These are phyloP conservation scores for Hemileccinum impolitum DNA, from an alignment of 768 basidiomycete genomes.

Conservation along the genomic window DNA sequence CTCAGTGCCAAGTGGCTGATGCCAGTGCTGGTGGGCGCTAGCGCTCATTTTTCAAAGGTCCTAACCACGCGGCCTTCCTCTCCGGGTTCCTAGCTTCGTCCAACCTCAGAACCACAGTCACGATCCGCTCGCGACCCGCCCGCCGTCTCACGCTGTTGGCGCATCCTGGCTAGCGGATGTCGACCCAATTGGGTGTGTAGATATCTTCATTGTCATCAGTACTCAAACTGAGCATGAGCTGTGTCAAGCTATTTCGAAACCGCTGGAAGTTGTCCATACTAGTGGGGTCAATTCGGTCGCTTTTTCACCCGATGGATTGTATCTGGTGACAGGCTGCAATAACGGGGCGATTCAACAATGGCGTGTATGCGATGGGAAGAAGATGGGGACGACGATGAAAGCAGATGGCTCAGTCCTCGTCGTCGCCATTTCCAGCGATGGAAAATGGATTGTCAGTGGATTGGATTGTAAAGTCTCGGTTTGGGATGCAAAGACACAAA, in stretches of 20 bases:
- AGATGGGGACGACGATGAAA: conserved; percentile 8
- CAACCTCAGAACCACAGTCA: not conserved
- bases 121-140: no score
- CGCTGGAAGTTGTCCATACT: conserved; percentile 5
- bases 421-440: conserved; percentile 11
- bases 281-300: conserved; percentile 8
- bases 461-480: conserved; percentile 4
- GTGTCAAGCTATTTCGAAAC: conserved; percentile 3
- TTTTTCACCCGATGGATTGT: conserved; percentile 15
- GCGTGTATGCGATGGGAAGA: conserved; percentile 8
- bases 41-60: not conserved
- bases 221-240: not conserved
- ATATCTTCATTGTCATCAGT: not conserved
- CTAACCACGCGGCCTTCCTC: not conserved
- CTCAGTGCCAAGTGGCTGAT: no score
- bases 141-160: not conserved
- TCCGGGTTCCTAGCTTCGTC: no score
- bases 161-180: conserved; percentile 1
- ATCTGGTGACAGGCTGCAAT: conserved; percentile 9
- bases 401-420: conserved; percentile 6
- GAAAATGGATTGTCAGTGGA: conserved; percentile 15
- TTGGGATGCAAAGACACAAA: conserved; percentile 11
- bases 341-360: conserved; percentile 13
- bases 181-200: conserved; percentile 1
- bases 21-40: no score